Percentiles rank a stretch among this genome's conserved stretches.
phyloP scores from a whole-genome alignment of 306 rosid species.

The Sicyos baderoa region DNA sequence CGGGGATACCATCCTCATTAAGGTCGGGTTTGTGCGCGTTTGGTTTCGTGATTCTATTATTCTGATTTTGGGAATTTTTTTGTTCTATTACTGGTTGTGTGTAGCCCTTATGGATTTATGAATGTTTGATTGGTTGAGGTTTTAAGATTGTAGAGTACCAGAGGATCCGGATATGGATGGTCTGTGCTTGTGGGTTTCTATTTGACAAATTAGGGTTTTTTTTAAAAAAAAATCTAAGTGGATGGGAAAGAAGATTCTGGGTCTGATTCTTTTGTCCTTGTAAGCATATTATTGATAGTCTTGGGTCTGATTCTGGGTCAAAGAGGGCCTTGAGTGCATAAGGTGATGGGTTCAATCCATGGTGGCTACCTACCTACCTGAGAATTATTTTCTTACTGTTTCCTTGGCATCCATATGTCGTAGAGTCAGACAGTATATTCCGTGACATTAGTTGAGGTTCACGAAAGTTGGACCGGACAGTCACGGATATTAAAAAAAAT shows the following conservation, averaged over 20 bases:
- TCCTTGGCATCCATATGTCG: too few species aligned
- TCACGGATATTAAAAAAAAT: too few species aligned
- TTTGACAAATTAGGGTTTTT: neutral
- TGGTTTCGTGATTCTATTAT: too few species aligned
- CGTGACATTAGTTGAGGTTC: too few species aligned
- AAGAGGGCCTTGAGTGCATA: too few species aligned
- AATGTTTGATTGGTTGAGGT: neutral
- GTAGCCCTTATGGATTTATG: neutral
- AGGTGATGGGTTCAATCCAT: too few species aligned
- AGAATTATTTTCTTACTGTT: too few species aligned
- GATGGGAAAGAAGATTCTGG: neutral
- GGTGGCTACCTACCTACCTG: too few species aligned
- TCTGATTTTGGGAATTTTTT: conserved; percentile 3
- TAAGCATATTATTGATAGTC: neutral
- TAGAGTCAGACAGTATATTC: too few species aligned
- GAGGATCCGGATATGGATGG: neutral
- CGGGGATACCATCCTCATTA: conserved; percentile 81
- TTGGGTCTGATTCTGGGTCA: too few species aligned
- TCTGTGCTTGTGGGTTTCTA: neutral
- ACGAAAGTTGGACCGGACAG: too few species aligned
- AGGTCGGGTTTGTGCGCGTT: conserved; percentile 33
- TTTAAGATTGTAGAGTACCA: neutral
- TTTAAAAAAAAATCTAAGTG: too few species aligned
- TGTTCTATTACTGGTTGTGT: neutral
- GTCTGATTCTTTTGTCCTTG: neutral